These are phyloP conservation scores for Allodekkera sacchari DNA, from an alignment of 805 yeast genomes.

Conservation along the genomic window DNA sequence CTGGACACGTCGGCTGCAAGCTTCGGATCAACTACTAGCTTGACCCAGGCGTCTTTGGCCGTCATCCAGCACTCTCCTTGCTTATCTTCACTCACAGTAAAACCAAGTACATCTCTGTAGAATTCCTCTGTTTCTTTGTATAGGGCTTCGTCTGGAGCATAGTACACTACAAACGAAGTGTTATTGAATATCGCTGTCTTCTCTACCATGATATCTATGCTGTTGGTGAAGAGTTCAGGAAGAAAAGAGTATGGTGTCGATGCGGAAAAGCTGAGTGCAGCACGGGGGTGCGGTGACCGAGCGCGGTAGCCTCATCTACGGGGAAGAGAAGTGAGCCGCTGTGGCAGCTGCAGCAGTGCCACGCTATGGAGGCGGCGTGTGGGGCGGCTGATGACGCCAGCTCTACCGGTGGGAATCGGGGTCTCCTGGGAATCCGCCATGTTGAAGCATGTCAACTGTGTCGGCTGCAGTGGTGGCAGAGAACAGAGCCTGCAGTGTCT, in stretches of 20 bases:
- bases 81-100: slow-evolving; percentile 13
- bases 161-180: slow-evolving; percentile 40
- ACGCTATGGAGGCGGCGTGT: background rate
- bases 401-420: too few species aligned
- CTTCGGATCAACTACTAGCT: slow-evolving; percentile 16
- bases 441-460: too few species aligned
- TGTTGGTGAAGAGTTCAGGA: background rate
- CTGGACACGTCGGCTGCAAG: slow-evolving; percentile 19
- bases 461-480: too few species aligned
- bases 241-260: background rate
- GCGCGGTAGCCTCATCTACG: background rate
- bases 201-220: slow-evolving; percentile 2
- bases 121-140: slow-evolving; percentile 43
- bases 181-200: slow-evolving; percentile 38
- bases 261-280: too few species aligned
- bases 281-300: too few species aligned
- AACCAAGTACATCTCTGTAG: slow-evolving; percentile 41
- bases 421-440: too few species aligned
- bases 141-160: slow-evolving; percentile 40
- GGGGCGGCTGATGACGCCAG: too few species aligned
- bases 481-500: too few species aligned
- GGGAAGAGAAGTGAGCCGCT: background rate
- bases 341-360: background rate
- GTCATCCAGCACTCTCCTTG: slow-evolving; percentile 24
- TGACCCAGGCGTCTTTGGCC: slow-evolving; percentile 17